Percentiles rank a stretch among this genome's conserved stretches.
Conservation (phyloP, 2,329 filamentous ascomycete species). For the Monilinia vaccinii-corymbosi region DNA sequence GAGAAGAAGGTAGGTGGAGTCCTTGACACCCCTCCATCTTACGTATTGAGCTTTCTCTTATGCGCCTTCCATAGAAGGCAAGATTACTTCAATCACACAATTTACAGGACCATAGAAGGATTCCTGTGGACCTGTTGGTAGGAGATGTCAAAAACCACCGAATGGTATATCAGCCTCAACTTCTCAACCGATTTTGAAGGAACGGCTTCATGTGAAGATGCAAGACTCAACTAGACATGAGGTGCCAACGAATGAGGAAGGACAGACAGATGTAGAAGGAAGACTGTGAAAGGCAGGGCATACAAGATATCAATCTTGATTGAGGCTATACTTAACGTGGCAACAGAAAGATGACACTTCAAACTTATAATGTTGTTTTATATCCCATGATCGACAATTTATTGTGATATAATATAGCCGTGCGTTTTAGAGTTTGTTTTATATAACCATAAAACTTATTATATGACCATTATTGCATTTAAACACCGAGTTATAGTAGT, state of each 20-base stretch:
- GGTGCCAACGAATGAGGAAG: no score
- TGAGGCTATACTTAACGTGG: neutral
- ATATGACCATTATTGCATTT: no score
- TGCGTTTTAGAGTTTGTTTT: no score
- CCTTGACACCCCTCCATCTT: neutral
- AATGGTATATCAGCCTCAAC: constrained; percentile 1
- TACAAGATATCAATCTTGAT: neutral
- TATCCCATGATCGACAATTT: no score
- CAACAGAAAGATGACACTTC: no score
- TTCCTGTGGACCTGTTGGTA: neutral
- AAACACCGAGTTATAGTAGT: no score
- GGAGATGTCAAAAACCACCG: neutral
- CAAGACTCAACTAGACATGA: neutral
- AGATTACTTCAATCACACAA: neutral
- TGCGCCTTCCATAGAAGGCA: neutral
- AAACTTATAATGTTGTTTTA: no score
- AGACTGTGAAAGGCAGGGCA: neutral
- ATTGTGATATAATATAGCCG: no score
- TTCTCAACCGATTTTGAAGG: neutral
- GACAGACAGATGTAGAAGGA: constrained; percentile 10
- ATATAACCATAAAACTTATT: no score
- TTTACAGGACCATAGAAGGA: constrained; percentile 4
- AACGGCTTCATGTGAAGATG: neutral
- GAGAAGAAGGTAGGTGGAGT: neutral
- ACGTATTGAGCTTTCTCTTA: neutral